Base-by-base conservation (phyloP, 306 rosid genomes). In the Acacia confusa region DNA sequence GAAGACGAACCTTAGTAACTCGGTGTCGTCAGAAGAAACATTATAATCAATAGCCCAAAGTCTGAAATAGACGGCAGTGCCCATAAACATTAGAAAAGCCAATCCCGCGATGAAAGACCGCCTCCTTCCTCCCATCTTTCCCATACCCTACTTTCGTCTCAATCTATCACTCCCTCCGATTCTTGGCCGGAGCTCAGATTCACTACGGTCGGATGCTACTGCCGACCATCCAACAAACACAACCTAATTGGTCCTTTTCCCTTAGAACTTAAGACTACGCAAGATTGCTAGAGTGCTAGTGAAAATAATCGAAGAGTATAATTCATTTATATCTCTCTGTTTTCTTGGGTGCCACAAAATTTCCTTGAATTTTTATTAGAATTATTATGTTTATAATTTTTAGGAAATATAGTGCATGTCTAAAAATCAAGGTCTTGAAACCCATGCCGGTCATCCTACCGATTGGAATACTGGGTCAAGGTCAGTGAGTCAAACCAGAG, bases 21-120 rank as follows among this genome's bases (percentile, higher is more conserved):
- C 86, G 77, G 89, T 16, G 69, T 91, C 92, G n/a, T 78, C 85
- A n/a, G 91, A 79, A 60, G 94, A 86, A 66, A 83, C 70, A 19
- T 74, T 24, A 52, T 89, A 91, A 43, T 89, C 89, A 71, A 89
- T 88, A 43, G 82, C 76, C 92, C 95, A 91, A 25, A 89, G 87
- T 79, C 84, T 81, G 70, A 86, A 74, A 80, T 89, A 86, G 4
- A 91, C 89, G 7, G 86, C 87, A 27, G 81, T 68, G 36, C 95
- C 95, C 34, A 91, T 63, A 10, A 89, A 44, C 88, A 91, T 82
- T 14, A 82, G 83, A 72, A 82, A 78, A 43, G 38, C 83, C 75
- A 90, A 77, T 25, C 50, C 82, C 12, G 68, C 75, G 36, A 78
- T 24, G 17, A 45, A 0, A 6, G 64, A 47, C 64, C 77, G 50